Evolutionary conservation across 441 rosid species (phyloP), one percentile per base, ranked within the genome.

Genomic region (Raphanus hybrid): DNA sequence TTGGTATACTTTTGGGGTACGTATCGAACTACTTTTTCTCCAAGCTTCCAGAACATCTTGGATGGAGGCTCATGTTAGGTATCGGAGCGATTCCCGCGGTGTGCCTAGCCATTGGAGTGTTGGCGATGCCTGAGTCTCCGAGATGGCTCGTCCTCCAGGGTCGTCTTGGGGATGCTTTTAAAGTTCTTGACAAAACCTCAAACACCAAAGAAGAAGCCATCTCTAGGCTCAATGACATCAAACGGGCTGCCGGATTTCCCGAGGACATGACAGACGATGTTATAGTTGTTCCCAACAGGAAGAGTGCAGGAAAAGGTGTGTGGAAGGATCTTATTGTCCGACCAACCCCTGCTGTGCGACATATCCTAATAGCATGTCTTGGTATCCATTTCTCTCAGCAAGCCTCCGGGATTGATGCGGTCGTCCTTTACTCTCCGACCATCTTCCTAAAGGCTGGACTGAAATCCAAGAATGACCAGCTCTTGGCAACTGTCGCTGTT

Each of bases 21-120:
- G 92, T 93, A 6, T 87, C 97, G 3, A 93, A 93, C 80, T 90
- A 80, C 43, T 91, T 83, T 16, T 89, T 93, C 79, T 76, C 93
- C 7, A 87, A 86, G 83, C 78, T 90, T 7, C 89, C 91, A 0
- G 23, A 16, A 0, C 67, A 83, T 23, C 59, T 90, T 0, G 87
- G 88, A 0, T 93, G 97, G 97, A 85, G 98, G 32, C 61, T 93
- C 75, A 93, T 93, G 98, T 87, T 93, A 23, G 98, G 97, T 11
- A 7, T 88, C 23, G 91, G 93, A 1, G 92, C 90, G 0, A 10
- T 91, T 20, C 95, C 98, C 0, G 81, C 98, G 0, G 79, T 90
- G 9, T 14, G 85, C 3, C 73, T 92, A 6, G 91, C 85, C 3
- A 0, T 86, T 0, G 82, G 75, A 0, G 89, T 91, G 80, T 91